Conservation (phyloP, 495 filamentous ascomycete genomes). For the Cetradonia linearis region DNA sequence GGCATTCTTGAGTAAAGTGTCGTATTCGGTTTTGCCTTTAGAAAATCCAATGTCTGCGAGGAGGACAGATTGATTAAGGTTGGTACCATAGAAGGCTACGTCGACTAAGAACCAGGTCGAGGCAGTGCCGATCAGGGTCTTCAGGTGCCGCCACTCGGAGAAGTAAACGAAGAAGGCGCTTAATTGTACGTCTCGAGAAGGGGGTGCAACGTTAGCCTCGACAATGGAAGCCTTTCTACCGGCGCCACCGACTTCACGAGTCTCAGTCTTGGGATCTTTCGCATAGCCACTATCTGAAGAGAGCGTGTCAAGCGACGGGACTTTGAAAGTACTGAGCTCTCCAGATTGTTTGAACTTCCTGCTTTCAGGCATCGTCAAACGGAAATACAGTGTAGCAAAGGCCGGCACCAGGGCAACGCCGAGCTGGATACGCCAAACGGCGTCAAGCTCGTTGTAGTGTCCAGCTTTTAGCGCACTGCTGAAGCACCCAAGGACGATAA, state of each 20-base stretch:
- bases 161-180: conserved; percentile 56
- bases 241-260: conserved; percentile 46
- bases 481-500: conserved; percentile 65
- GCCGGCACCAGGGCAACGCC: conserved; percentile 73
- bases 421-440: conserved; percentile 74
- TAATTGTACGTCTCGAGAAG: conserved; percentile 54
- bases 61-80: conserved; percentile 64
- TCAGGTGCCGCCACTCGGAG: conserved; percentile 53
- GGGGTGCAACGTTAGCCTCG: conserved; percentile 36
- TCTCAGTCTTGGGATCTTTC: conserved; percentile 54
- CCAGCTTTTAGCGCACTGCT: conserved; percentile 51
- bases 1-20: conserved; percentile 57
- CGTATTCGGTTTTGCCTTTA: conserved; percentile 45
- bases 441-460: conserved; percentile 51
- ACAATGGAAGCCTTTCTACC: conserved; percentile 46
- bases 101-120: conserved; percentile 74
- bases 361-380: conserved; percentile 80
- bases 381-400: conserved; percentile 68
- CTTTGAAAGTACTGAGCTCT: conserved; percentile 44
- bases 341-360: conserved; percentile 44
- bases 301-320: conserved; percentile 44
- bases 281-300: conserved; percentile 60
- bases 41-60: conserved; percentile 59
- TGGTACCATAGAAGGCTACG: conserved; percentile 56
- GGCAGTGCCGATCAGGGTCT: conserved; percentile 64